A percentile compares a stretch with the other conserved stretches of the same genome.
Conservation (phyloP, 495 filamentous ascomycete species). For the Talaromyces nanjingensis region DNA sequence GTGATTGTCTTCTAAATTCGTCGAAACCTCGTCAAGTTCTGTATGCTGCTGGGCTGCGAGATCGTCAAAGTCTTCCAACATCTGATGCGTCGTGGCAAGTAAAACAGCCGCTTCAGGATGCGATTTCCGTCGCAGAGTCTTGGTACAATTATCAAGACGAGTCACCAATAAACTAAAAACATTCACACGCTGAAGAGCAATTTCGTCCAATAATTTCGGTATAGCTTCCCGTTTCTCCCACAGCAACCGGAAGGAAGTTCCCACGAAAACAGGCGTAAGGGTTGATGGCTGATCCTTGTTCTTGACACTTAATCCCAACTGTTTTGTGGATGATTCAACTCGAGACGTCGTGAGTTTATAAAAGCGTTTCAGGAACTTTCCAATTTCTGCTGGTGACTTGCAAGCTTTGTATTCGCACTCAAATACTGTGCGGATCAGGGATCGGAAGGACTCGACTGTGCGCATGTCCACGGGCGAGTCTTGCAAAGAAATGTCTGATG, state of each 20-base stretch:
- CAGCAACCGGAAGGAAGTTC: conserved; percentile 32
- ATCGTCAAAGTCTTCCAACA: conserved; percentile 40
- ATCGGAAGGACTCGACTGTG: conserved; percentile 37
- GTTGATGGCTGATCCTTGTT: background rate
- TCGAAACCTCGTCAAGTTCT: conserved; percentile 33
- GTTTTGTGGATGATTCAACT: conserved; percentile 27
- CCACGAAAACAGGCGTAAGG: background rate
- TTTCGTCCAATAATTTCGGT: background rate
- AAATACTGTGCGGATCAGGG: conserved; percentile 26
- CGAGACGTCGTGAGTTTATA: conserved; percentile 32
- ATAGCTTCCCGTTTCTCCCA: conserved; percentile 31
- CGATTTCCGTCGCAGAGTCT: conserved; percentile 5
- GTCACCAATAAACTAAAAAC: conserved; percentile 30
- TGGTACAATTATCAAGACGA: conserved; percentile 34
- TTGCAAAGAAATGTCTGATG: conserved; percentile 28
- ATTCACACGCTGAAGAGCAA: conserved; percentile 16
- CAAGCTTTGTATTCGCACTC: conserved; percentile 1
- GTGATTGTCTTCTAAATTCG: conserved; percentile 33
- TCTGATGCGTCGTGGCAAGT: conserved; percentile 37
- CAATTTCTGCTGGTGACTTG: conserved; percentile 11
- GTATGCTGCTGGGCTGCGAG: conserved; percentile 24
- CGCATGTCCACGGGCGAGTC: conserved; percentile 33
- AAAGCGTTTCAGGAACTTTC: conserved; percentile 28
- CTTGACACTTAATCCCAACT: conserved; percentile 28
- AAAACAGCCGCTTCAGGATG: conserved; percentile 24